Conservation (phyloP, 2,329 filamentous ascomycete species). For the Lasiodiplodia gonubiensis region DNA sequence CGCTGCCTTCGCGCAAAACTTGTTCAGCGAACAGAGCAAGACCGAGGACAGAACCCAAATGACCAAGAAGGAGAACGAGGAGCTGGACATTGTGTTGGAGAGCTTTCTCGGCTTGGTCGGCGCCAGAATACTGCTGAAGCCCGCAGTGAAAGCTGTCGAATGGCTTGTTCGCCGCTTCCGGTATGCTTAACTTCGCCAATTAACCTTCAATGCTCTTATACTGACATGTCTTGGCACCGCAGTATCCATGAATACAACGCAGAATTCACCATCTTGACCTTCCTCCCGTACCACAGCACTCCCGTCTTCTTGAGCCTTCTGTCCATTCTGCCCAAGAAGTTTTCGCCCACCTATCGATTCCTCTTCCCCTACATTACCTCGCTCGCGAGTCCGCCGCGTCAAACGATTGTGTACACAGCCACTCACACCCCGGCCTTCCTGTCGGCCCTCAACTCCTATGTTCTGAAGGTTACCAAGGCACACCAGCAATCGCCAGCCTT, state of each 20-base stretch:
- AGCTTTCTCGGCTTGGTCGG: constrained; percentile 82
- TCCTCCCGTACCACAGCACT: constrained; percentile 89
- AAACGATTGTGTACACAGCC: constrained; percentile 82
- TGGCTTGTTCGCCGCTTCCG: constrained; percentile 92
- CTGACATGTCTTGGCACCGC: constrained; percentile 30
- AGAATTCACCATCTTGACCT: constrained; percentile 75
- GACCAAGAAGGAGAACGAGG: constrained; percentile 78
- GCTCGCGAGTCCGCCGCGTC: constrained; percentile 75
- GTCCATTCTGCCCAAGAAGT: constrained; percentile 78
- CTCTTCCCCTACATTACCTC: constrained; percentile 84
- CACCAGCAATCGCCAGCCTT: constrained; percentile 77
- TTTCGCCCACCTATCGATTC: constrained; percentile 80
- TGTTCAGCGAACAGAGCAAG: constrained; percentile 95
- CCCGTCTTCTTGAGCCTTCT: constrained; percentile 85
- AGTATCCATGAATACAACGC: constrained; percentile 95
- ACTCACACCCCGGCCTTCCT: constrained; percentile 80
- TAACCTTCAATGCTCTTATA: constrained; percentile 27
- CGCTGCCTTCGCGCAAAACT: constrained; percentile 70
- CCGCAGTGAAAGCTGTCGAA: constrained; percentile 88
- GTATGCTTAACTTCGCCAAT: constrained; percentile 53
- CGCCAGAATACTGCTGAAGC: constrained; percentile 78
- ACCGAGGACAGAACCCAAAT: constrained; percentile 85
- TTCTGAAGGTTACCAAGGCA: constrained; percentile 73
- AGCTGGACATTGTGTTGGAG: constrained; percentile 78
- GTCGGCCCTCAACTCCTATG: constrained; percentile 76